Evolutionary conservation across 2,329 filamentous ascomycete species (phyloP).

Genomic region (Penicillium janthinellum): DNA sequence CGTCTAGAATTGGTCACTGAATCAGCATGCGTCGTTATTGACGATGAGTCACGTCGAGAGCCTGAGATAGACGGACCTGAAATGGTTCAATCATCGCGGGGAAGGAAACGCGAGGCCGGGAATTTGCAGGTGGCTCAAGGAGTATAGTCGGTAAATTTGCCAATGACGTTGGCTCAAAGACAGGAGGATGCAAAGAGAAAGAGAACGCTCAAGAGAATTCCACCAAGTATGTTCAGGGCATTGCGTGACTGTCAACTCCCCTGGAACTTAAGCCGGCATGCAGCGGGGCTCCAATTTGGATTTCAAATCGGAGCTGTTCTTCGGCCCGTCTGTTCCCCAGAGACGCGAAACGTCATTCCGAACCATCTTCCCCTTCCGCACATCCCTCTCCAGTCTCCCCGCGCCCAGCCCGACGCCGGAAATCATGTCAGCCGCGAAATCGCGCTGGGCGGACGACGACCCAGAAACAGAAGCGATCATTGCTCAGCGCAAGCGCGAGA

Average conservation of each 20-base stretch:
- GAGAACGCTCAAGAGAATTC: background rate
- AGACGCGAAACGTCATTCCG: conserved; percentile 29
- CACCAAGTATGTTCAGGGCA: background rate
- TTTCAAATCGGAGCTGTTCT: conserved; percentile 37
- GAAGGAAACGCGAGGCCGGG: conserved; percentile 12
- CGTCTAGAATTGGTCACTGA: conserved; percentile 59
- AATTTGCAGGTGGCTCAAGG: background rate
- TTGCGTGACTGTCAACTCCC: conserved; percentile 8
- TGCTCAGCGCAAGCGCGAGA: conserved; percentile 73
- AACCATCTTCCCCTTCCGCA: background rate
- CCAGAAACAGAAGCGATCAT: conserved; percentile 73
- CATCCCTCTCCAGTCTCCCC: background rate
- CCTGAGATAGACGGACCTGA: conserved; percentile 39
- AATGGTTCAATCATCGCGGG: conserved; percentile 49
- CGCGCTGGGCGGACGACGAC: conserved; percentile 85
- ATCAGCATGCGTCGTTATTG: conserved; percentile 19
- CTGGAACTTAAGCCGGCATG: background rate
- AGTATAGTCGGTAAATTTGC: background rate
- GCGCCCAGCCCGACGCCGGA: background rate
- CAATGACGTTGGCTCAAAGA: background rate
- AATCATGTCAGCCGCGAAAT: conserved; percentile 65
- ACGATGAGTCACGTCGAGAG: background rate
- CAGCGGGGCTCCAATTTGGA: conserved; percentile 28
- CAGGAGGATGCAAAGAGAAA: conserved; percentile 11
- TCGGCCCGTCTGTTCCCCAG: conserved; percentile 30